These are phyloP conservation scores for Penicillium lividum DNA, from an alignment of 495 filamentous ascomycete genomes.

Conservation along the genomic window DNA sequence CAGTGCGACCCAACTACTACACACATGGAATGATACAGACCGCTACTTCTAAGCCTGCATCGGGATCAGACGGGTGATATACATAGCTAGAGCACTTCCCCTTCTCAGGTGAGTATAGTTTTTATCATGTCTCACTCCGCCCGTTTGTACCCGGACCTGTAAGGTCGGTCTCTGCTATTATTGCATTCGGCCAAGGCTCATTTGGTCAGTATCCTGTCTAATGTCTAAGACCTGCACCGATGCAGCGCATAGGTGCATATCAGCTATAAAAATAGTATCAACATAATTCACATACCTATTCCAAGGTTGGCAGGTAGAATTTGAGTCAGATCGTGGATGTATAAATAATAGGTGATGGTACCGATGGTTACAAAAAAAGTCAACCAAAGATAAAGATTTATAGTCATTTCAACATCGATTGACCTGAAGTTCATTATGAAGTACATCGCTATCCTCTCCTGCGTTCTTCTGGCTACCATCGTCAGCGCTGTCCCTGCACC, in stretches of 20 bases:
- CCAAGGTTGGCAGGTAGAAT: neutral
- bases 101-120: conserved; percentile 5
- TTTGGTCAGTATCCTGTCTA: conserved; percentile 4
- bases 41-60: neutral
- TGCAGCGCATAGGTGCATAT: neutral
- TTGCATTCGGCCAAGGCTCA: neutral
- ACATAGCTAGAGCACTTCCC: conserved; percentile 8
- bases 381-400: neutral
- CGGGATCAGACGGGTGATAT: conserved; percentile 15
- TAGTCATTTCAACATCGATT: neutral
- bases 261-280: conserved; percentile 14
- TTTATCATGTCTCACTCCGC: conserved; percentile 17
- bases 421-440: conserved; percentile 20
- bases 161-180: neutral
- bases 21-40: neutral
- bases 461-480: conserved; percentile 22
- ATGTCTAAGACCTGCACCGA: conserved; percentile 28
- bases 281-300: neutral
- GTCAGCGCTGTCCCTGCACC: conserved; percentile 16
- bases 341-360: conserved; percentile 11
- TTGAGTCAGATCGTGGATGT: conserved; percentile 8
- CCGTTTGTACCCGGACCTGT: conserved; percentile 6
- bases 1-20: neutral
- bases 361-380: neutral
- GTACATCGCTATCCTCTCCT: conserved; percentile 20